Evolutionary conservation across 2,329 filamentous ascomycete species (phyloP).

Genomic region (Emericellopsis atlantica): DNA sequence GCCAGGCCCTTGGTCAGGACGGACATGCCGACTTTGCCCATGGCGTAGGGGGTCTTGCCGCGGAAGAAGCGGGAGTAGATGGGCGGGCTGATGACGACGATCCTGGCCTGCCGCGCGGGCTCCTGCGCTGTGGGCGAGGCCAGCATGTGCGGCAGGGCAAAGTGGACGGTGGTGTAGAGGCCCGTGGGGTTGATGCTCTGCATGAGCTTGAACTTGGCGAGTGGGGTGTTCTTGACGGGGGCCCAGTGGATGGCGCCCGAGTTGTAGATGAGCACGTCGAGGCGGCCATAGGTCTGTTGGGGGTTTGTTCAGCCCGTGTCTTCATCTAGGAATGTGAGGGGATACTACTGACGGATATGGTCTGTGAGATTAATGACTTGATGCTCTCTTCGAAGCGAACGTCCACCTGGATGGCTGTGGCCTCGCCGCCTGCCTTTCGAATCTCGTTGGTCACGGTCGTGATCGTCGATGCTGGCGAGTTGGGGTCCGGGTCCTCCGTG

Average conservation of each 20-base stretch:
- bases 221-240: slow-evolving; percentile 56
- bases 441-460: slow-evolving; percentile 72
- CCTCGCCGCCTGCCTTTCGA: slow-evolving; percentile 45
- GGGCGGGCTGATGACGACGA: slow-evolving; percentile 71
- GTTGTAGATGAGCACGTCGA: slow-evolving; percentile 74
- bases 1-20: slow-evolving; percentile 70
- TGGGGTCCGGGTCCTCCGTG: slow-evolving; percentile 58
- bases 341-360: slow-evolving; percentile 23
- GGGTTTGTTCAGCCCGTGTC: neutral
- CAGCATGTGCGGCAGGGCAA: slow-evolving; percentile 52
- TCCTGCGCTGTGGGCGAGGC: slow-evolving; percentile 12
- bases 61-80: slow-evolving; percentile 79
- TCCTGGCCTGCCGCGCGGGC: slow-evolving; percentile 32
- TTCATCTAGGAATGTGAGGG: neutral
- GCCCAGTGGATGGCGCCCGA: slow-evolving; percentile 80
- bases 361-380: slow-evolving; percentile 42
- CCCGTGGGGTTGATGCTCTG: slow-evolving; percentile 65
- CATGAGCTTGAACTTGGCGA: slow-evolving; percentile 69
- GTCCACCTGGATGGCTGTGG: slow-evolving; percentile 57
- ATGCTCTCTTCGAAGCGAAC: slow-evolving; percentile 53
- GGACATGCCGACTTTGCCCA: slow-evolving; percentile 70
- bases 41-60: slow-evolving; percentile 75
- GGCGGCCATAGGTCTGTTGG: slow-evolving; percentile 40
- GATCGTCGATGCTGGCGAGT: slow-evolving; percentile 64
- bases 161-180: slow-evolving; percentile 60